Evolutionary conservation across 441 rosid genomes (phyloP), one percentile per base, ranked within the genome.

Genomic region (Erodium moschatum): DNA sequence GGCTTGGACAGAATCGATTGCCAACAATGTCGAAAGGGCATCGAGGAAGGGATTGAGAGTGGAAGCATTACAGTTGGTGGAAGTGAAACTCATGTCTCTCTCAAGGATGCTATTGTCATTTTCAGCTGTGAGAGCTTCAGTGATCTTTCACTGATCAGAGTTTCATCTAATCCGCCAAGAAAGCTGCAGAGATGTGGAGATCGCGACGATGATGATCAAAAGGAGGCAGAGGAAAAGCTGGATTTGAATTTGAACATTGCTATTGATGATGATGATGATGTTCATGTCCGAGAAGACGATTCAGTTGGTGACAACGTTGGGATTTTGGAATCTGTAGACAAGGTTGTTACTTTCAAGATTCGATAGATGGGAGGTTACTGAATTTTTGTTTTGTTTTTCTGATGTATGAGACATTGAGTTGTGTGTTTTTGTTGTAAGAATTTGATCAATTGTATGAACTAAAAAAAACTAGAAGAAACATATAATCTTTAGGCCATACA

Each of bases 81-180:
- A 50, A 86, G 83, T 16, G 89, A 85, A 63, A 81, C 40, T 6
- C 46, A 7, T 20, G 83, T 85, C 61, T 82, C 85, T 24, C 81
- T 86, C 8, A 83, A 78, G 71, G 89, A 88, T 68, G 86, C 86
- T 27, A 85, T 88, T 71, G 67, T 88, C 74, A 78, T 88, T 76
- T 78, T 88, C 74, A 85, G 84, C 24, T 71, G 83, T 21, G 78
- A 84, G 65, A 77, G 80, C 69, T 76, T 33, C 38, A 24, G 1
- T 24, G 27, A 24, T 24, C 27, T 67, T 38, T 75, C 82, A 4
- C 50, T 60, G 66, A 68, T 83, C 65, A 72, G 71, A 74, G 73
- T 79, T n/a, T 70, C 77, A 67, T 75, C 85, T 61, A 1, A 3
- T 33, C 77, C 81, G 3, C 27, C 42, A 11, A 75, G 48, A 69